Base-by-base conservation (phyloP, 495 filamentous ascomycete genomes). In the Coniosporium apollinis region DNA sequence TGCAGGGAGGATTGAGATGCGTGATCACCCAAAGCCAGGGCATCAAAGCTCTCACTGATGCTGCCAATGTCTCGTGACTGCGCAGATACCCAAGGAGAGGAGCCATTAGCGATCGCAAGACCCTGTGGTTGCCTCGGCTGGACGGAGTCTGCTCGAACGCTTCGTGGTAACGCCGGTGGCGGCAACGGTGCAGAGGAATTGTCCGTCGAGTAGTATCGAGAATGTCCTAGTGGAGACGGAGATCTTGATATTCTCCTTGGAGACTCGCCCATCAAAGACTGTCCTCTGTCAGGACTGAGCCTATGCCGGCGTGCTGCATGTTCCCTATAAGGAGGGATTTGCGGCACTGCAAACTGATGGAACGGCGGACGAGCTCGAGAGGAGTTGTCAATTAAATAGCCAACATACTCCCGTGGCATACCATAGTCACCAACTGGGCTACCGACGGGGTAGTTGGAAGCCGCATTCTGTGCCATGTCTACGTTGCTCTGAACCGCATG, bases 321-420 rank as follows among this genome's bases (percentile, higher is more conserved):
- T 15, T 70, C 69, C 21, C 57, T 62, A 26, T 60, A 61, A 1
- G 61, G 34, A 1, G 69, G 56, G 14, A 69, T 42, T n/a, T 58
- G 57, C 2, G 61, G 54, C 22, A 67, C 34, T 42, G 57, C 54
- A 16, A 57, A 45, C 4, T 56, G 35, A 35, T 63, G 62, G 19
- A 64, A 42, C 36, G 72, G 67, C 22, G 69, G 65, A 22, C 64
- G 63, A n/a, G 65, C 41, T 34, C 69, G 64, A 22, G 70, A 63
- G 3, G 72, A 68, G 22, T 65, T 65, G 10, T 60, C 67, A 31
- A 77, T 55, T 30, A 52, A 55, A 45, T 77, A 80, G 48, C 74
- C 72, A 40, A 78, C 56, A 51, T 79, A 76, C 44, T 79, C 74
- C 38, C 72, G 66, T 11, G 52, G 56, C 28, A 48, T 47, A 13